phyloP scores from a whole-genome alignment of 2,329 filamentous ascomycete species.

The Gnomoniopsis smithogilvyi region DNA sequence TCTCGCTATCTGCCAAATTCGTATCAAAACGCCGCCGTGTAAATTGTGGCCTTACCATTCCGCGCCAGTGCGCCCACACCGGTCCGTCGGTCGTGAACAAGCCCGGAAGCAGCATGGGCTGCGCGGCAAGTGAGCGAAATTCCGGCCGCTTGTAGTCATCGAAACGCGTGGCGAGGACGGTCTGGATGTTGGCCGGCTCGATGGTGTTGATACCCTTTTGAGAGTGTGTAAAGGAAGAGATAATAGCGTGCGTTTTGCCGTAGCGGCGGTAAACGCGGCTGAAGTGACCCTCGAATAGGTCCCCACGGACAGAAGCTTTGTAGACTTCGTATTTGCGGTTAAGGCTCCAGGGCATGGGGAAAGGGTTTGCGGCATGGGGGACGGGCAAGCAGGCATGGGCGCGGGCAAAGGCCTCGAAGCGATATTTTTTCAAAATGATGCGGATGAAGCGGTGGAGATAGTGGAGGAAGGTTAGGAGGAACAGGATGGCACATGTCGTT shows the following conservation, averaged over 20 bases:
- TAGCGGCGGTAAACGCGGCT: neutral
- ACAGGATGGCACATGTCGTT: too few relatives aligned
- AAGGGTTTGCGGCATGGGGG: neutral
- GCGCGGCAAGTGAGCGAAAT: neutral
- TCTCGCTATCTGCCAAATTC: neutral
- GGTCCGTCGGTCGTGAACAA: neutral
- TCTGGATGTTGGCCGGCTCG: neutral
- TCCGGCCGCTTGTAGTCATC: neutral
- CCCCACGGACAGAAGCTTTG: neutral
- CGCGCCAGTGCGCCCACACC: neutral
- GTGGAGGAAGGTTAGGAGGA: too few relatives aligned
- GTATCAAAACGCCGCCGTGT: neutral
- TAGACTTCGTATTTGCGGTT: neutral
- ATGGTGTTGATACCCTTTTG: neutral
- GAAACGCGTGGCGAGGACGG: neutral
- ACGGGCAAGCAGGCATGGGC: neutral
- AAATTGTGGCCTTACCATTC: neutral
- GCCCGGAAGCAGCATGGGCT: neutral
- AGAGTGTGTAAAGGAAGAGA: neutral
- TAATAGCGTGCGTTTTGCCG: neutral
- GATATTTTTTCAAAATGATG: neutral
- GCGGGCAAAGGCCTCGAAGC: neutral
- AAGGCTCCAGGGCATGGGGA: neutral
- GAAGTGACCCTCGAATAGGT: neutral
- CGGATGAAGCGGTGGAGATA: too few relatives aligned